Base-by-base conservation (phyloP, 2,329 filamentous ascomycete genomes). In the Penicillium glabrum region DNA sequence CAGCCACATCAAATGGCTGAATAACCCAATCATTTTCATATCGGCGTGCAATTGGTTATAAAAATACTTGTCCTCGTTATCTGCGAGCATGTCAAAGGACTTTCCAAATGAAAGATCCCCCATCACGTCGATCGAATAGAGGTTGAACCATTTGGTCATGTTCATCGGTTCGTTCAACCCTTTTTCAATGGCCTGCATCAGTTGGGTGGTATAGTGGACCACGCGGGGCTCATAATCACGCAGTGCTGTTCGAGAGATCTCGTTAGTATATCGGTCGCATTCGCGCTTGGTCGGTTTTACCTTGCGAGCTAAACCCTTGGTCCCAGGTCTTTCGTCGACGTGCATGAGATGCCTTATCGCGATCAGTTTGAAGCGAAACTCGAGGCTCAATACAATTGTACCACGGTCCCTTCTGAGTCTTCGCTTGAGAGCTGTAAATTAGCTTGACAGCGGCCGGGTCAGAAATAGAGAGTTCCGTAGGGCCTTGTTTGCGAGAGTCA, bases 71-170 rank as follows among this genome's bases (percentile, higher is more conserved):
- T 64, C 60, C 35, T 61, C 50, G 3, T 61, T 63, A 14, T 59
- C 57, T 5, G 43, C 49, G 9, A 75, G 59, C 70, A 76, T 74
- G 24, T 67, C 61, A 53, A 77, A 77, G 0, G 71, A 69, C 54
- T 71, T 69, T 23, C 71, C 68, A 50, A 77, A 72, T 4, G 69
- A 62, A 14, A 77, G 61, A 27, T 75, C 71, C 3, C 73, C 72
- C 67, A 78, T 77, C 37, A 73, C 63, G 37, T 70, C 68, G 24
- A 69, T 66, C 23, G 53, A 59, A 55, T 62, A 65, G 52, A 63
- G 69, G 29, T 65, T 63, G 44, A 66, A 63, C 66, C 64, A 66
- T 16, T 53, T 43, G 1, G 62, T 50, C 44, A 64, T 58, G 29
- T 67, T 46, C 14, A 65, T 58, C 11, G 60, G 54, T 1, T 29